Evolutionary conservation across 441 rosid genomes (phyloP).

Genomic region (Populus tomentosa): DNA sequence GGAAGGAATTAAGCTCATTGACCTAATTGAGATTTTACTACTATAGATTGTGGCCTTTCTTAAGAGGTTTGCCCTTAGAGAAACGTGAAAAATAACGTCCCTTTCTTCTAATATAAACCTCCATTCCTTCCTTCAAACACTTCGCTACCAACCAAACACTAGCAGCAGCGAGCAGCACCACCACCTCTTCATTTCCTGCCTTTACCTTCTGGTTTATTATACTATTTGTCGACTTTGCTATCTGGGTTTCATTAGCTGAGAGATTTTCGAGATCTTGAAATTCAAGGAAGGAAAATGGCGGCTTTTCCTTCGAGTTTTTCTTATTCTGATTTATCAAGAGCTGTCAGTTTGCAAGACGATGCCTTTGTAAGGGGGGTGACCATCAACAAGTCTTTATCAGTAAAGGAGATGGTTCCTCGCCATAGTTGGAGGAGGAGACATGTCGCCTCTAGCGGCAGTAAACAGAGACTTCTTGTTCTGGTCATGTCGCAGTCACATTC

Average conservation of each 20-base stretch:
- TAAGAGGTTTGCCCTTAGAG: not conserved
- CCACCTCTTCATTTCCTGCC: not conserved
- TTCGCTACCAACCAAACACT: not conserved
- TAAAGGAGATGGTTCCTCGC: not conserved
- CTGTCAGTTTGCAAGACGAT: not conserved
- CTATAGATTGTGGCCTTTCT: not conserved
- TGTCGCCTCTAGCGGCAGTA: not conserved
- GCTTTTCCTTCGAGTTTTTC: not conserved
- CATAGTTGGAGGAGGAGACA: not conserved
- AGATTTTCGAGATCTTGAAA: not conserved
- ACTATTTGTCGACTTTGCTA: not conserved
- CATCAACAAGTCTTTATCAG: not conserved
- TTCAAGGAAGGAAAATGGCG: not conserved
- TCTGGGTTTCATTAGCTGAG: not conserved
- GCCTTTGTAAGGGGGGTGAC: not conserved
- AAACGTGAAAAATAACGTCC: not conserved
- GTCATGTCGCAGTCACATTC: conserved; percentile 1
- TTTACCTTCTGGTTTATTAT: not conserved
- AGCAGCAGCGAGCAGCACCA: not conserved
- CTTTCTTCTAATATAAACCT: not conserved
- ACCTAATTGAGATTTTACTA: not conserved
- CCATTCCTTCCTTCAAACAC: not conserved
- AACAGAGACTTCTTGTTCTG: conserved; percentile 3
- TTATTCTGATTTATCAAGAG: not conserved
- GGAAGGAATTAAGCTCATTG: too few relatives aligned